Percentiles rank a stretch among this genome's conserved stretches.
phyloP scores from a whole-genome alignment of 306 rosid species.

The Vigna radiata region DNA sequence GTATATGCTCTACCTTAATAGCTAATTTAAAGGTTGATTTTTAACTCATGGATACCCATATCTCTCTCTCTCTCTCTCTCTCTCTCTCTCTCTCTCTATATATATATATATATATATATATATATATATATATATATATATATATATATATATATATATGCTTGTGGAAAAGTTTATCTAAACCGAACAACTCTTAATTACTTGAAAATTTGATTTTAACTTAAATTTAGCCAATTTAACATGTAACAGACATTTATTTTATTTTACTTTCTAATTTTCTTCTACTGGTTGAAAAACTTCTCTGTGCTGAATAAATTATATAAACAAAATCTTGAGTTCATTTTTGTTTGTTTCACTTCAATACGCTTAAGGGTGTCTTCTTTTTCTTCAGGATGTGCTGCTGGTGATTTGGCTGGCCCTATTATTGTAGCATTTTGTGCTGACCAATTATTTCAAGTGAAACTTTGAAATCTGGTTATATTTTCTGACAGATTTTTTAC shows the following conservation, averaged over 20 bases:
- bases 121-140: too few species aligned
- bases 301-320: neutral
- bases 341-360: slow-evolving; percentile 6
- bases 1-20: too few species aligned
- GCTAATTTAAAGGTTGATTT: too few species aligned
- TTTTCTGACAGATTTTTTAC: slow-evolving; percentile 38
- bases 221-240: neutral
- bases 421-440: slow-evolving; percentile 58
- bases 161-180: neutral
- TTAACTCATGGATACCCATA: too few species aligned
- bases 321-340: neutral
- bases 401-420: slow-evolving; percentile 89
- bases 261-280: neutral
- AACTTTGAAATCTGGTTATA: slow-evolving; percentile 47
- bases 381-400: slow-evolving; percentile 68
- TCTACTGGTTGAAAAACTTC: neutral
- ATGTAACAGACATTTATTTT: neutral
- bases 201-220: neutral
- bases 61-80: neutral
- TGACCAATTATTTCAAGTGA: slow-evolving; percentile 52
- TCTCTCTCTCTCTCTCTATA: too few species aligned
- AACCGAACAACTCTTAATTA: too few species aligned
- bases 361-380: neutral
- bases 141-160: too few species aligned
- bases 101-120: too few species aligned